phyloP scores from a whole-genome alignment of 2,329 filamentous ascomycete genomes.

The Trichoderma koningii region DNA sequence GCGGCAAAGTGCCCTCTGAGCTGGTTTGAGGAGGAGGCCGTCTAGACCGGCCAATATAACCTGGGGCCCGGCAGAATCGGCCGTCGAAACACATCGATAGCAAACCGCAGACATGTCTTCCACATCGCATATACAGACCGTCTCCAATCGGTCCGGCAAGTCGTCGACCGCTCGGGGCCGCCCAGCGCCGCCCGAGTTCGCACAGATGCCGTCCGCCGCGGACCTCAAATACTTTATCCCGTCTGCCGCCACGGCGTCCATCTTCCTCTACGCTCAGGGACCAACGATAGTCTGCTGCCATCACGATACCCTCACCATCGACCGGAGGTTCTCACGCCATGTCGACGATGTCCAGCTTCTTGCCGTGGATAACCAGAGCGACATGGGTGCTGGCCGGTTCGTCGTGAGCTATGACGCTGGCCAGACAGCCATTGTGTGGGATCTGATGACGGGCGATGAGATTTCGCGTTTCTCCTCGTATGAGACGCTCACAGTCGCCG shows the following conservation, averaged over 20 bases:
- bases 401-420: slow-evolving; percentile 92
- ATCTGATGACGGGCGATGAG: slow-evolving; percentile 87
- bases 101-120: slow-evolving; percentile 53
- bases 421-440: slow-evolving; percentile 95
- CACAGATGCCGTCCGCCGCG: slow-evolving; percentile 52
- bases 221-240: slow-evolving; percentile 71
- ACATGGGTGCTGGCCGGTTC: slow-evolving; percentile 77
- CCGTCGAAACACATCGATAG: slow-evolving; percentile 31
- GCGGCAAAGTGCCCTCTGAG: slow-evolving; percentile 23
- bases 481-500: slow-evolving; percentile 78
- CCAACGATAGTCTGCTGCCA: slow-evolving; percentile 82
- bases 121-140: slow-evolving; percentile 60
- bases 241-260: slow-evolving; percentile 85
- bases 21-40: slow-evolving; percentile 10
- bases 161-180: slow-evolving; percentile 50
- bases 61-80: slow-evolving; percentile 2
- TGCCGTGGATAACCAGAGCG: slow-evolving; percentile 87
- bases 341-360: slow-evolving; percentile 81
- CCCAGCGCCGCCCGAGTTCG: slow-evolving; percentile 55
- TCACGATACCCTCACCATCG: slow-evolving; percentile 88
- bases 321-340: slow-evolving; percentile 82
- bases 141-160: slow-evolving; percentile 59
- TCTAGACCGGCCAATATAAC: slow-evolving; percentile 19
- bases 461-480: slow-evolving; percentile 91
- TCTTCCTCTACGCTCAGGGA: slow-evolving; percentile 86